A percentile compares a stretch with the other conserved stretches of the same genome.
Evolutionary conservation across 139 green algal species (phyloP).

Genomic region (Chlorella vulgaris): DNA sequence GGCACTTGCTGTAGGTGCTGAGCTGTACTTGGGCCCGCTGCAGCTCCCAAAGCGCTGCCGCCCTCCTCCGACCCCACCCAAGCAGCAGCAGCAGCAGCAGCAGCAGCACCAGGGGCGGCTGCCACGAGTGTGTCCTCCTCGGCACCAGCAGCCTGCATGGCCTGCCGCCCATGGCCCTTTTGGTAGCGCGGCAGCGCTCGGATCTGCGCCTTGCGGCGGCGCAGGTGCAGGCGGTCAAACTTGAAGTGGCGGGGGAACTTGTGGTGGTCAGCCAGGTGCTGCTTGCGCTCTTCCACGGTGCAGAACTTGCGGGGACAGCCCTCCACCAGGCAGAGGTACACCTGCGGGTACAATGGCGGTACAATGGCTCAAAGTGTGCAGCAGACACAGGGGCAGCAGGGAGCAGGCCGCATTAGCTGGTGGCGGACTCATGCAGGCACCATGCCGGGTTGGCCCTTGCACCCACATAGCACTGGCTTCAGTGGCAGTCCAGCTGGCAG

Average conservation of each 20-base stretch:
- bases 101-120: not conserved
- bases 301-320: slow-evolving; percentile 46
- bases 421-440: no score
- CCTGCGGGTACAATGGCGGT: not conserved
- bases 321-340: slow-evolving; percentile 61
- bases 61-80: not conserved
- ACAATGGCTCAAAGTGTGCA: no score
- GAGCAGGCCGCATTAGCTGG: no score
- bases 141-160: no score
- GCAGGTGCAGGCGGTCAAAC: slow-evolving; percentile 45
- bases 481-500: no score
- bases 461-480: no score
- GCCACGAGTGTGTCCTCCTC: no score
- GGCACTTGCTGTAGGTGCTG: not conserved
- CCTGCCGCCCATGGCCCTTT: slow-evolving; percentile 23
- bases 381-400: no score
- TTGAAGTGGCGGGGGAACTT: slow-evolving; percentile 35
- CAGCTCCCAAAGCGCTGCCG: not conserved
- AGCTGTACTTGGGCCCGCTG: not conserved
- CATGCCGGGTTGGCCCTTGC: no score
- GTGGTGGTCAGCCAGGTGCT: slow-evolving; percentile 39
- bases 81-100: not conserved
- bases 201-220: slow-evolving; percentile 33
- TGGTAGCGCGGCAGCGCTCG: slow-evolving; percentile 28
- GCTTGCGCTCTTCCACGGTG: slow-evolving; percentile 37